Conservation (phyloP, 441 rosid species). For the Geranium incanum region DNA sequence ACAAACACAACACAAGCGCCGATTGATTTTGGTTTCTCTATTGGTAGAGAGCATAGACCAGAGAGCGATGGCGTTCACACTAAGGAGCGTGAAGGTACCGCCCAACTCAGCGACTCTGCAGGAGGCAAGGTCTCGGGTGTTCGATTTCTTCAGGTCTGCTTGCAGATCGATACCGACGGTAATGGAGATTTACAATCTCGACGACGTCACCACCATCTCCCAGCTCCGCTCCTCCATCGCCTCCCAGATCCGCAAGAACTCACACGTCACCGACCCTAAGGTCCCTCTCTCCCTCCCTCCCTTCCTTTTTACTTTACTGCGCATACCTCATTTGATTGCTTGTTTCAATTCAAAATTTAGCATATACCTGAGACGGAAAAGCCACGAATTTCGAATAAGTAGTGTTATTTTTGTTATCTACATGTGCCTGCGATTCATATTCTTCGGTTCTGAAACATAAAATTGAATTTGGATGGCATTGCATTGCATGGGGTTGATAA, state of each 20-base stretch:
- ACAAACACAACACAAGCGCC: too few species aligned
- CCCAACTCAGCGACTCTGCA: conserved; percentile 74
- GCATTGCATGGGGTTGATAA: too few species aligned
- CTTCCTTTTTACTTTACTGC: background rate
- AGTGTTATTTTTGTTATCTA: background rate
- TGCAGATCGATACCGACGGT: conserved; percentile 72
- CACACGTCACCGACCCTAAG: conserved; percentile 73
- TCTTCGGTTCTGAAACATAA: too few species aligned
- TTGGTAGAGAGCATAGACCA: background rate
- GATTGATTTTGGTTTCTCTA: too few species aligned
- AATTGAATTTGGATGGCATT: too few species aligned
- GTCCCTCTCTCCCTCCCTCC: conserved; percentile 25
- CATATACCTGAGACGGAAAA: too few species aligned
- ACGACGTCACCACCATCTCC: conserved; percentile 63
- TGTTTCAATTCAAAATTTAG: background rate
- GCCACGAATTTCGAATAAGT: background rate
- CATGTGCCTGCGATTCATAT: too few species aligned
- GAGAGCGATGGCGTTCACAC: conserved; percentile 44
- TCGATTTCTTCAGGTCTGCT: conserved; percentile 71
- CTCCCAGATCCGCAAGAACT: conserved; percentile 71
- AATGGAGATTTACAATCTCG: conserved; percentile 83
- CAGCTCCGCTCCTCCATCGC: conserved; percentile 79
- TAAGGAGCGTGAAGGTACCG: conserved; percentile 61
- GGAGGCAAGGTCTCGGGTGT: conserved; percentile 70
- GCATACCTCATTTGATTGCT: background rate